These are phyloP conservation scores for Podaxis pistillaris DNA, from an alignment of 768 basidiomycete genomes.

Conservation along the genomic window DNA sequence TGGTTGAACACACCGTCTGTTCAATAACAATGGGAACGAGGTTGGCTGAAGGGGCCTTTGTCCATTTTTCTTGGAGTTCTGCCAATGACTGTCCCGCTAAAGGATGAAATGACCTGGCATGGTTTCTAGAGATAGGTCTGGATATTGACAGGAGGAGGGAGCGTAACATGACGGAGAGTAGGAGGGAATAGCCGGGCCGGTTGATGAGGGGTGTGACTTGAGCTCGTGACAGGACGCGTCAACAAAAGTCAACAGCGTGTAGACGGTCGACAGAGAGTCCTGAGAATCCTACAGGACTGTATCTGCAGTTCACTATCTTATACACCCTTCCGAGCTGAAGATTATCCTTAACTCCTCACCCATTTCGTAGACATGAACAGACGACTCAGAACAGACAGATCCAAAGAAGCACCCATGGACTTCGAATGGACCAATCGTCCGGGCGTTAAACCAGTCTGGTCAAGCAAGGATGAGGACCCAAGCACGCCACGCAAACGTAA, in stretches of 20 bases:
- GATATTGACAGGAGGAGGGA: slow-evolving; percentile 20
- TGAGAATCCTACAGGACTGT: background rate
- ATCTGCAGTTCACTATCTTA: background rate
- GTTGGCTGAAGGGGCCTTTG: slow-evolving; percentile 48
- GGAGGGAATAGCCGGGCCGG: background rate
- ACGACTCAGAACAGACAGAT: slow-evolving; percentile 37
- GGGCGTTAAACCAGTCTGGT: slow-evolving; percentile 59
- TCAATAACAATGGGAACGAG: slow-evolving; percentile 93
- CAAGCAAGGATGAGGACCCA: slow-evolving; percentile 38
- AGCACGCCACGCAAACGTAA: slow-evolving; percentile 68
- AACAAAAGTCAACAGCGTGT: slow-evolving; percentile 25
- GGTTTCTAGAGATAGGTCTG: slow-evolving; percentile 11
- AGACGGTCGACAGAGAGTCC: background rate
- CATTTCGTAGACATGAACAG: slow-evolving; percentile 15
- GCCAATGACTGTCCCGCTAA: slow-evolving; percentile 40
- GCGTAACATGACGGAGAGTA: slow-evolving; percentile 18
- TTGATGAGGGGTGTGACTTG: slow-evolving; percentile 7
- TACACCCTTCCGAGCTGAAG: background rate
- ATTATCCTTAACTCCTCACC: background rate
- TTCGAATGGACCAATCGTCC: slow-evolving; percentile 80
- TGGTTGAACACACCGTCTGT: slow-evolving; percentile 61
- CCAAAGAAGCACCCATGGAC: slow-evolving; percentile 87
- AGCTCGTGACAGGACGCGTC: slow-evolving; percentile 36
- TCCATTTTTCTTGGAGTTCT: slow-evolving; percentile 32
- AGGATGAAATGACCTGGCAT: slow-evolving; percentile 50